Evolutionary conservation across 352 stramenopile species (phyloP).

Genomic region (Globisporangium nagaii): DNA sequence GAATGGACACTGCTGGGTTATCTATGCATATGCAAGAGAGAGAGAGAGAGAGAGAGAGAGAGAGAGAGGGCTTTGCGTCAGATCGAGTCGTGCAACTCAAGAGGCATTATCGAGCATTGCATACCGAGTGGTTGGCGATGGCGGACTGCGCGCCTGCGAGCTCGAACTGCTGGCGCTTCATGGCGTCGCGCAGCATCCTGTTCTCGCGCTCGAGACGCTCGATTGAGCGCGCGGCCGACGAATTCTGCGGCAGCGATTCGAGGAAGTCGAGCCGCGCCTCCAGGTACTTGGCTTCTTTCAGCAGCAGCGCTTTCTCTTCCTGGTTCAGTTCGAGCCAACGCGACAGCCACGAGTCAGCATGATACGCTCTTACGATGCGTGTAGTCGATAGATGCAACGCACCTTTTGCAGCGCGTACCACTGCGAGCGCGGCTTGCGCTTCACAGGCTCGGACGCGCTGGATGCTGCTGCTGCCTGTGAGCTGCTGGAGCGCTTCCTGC

Average conservation of each 20-base stretch:
- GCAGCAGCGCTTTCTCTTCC: slow-evolving; percentile 13
- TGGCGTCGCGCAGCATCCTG: slow-evolving; percentile 3
- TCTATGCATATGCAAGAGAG: neutral
- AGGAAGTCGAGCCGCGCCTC: slow-evolving; percentile 9
- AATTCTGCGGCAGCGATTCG: slow-evolving; percentile 5
- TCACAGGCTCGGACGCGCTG: neutral
- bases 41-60: too few relatives aligned
- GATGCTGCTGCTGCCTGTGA: neutral
- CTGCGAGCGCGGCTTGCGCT: slow-evolving; percentile 3
- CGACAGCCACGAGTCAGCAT: too few relatives aligned
- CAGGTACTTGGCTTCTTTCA: slow-evolving; percentile 10
- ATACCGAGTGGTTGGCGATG: slow-evolving; percentile 14
- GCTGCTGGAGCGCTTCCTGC: neutral
- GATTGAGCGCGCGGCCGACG: neutral
- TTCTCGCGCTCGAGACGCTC: slow-evolving; percentile 9
- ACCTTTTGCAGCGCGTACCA: slow-evolving; percentile 13
- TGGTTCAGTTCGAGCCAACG: too few relatives aligned
- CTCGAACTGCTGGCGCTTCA: slow-evolving; percentile 10
- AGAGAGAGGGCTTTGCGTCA: too few relatives aligned
- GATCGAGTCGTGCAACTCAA: too few relatives aligned
- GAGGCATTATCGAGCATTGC: neutral
- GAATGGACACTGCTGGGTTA: neutral
- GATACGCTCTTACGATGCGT: neutral
- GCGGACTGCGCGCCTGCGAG: slow-evolving; percentile 14
- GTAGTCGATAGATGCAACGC: neutral